Base-by-base conservation (phyloP, 2,329 filamentous ascomycete genomes). In the Ambrosiella xylebori region DNA sequence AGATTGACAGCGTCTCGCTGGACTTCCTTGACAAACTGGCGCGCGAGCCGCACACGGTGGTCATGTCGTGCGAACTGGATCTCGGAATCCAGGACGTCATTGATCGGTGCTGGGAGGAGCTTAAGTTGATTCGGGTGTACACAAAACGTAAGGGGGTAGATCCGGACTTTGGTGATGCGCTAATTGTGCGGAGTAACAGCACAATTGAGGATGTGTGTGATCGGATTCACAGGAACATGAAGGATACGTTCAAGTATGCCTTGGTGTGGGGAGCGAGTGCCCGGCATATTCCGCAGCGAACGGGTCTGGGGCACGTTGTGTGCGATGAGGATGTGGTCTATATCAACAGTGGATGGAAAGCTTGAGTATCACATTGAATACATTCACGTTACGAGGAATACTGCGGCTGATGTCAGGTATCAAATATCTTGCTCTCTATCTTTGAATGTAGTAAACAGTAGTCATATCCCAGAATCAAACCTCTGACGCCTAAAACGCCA, bases 231-330 rank as follows among this genome's bases (percentile, higher is more conserved):
- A 78, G 93, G 62, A 93, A 82, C 35, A 74, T 98, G 63, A 98
- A 97, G 79, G 94, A 98, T 62, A 95, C 89, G 3, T 98, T 97
- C 78, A 98, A 97, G 76, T 96, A 97, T 73, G 94, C 93, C 2
- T 73, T 97, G 63, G 93, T 98, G 0, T 98, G 94, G 94, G 93
- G 93, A 3, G 90, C 90, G 15, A 97, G 91, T 70, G 93, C 93
- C 40, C 82, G 88, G 66, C 94, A 98, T 74, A 77, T 97, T 40
- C 93, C 94, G 40, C 93, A 98, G 75, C 77, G 93, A 62, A 91
- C 96, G 41, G 94, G 93, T 1, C 70, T 98, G 65, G 76, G 80
- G 6, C 93, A 98, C 75, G 66, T 80, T 11, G 90, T 98, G 50
- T 72, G 76, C 1, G 81, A 85, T 62, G 81, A 84, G 68, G 81